Evolutionary conservation across 805 yeast genomes (phyloP).

Genomic region (Nakazawaea wyomingensis): DNA sequence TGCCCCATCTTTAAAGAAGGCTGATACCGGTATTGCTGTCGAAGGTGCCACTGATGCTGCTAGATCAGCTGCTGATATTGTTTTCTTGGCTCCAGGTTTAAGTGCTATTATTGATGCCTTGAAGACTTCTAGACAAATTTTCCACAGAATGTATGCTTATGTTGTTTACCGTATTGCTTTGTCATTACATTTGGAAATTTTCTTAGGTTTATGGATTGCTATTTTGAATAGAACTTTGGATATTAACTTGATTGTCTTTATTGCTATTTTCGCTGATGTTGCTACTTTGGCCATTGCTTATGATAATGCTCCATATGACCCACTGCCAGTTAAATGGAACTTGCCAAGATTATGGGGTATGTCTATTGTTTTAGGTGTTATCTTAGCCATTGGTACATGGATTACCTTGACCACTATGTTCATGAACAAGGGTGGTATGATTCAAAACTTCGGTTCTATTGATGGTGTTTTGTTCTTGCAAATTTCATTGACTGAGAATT

Average conservation of each 20-base stretch:
- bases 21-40: conserved; percentile 95
- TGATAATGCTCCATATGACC: conserved; percentile 95
- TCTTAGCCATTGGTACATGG: conserved; percentile 92
- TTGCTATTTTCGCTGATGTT: conserved; percentile 96
- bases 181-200: conserved; percentile 89
- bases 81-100: conserved; percentile 92
- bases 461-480: conserved; percentile 93
- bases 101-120: conserved; percentile 92
- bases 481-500: conserved; percentile 92
- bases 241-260: conserved; percentile 90
- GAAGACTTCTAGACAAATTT: conserved; percentile 93
- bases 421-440: conserved; percentile 85
- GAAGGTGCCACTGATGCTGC: conserved; percentile 98
- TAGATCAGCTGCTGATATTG: conserved; percentile 95
- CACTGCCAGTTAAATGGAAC: conserved; percentile 94
- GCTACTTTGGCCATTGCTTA: conserved; percentile 96
- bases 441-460: conserved; percentile 91
- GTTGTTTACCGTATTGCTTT: conserved; percentile 97
- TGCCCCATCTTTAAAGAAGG: conserved; percentile 96
- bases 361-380: conserved; percentile 81
- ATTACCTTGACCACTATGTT: conserved; percentile 92
- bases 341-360: conserved; percentile 96
- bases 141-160: conserved; percentile 98
- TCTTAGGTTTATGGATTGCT: conserved; percentile 96
- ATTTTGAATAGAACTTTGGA: conserved; percentile 80